These are phyloP conservation scores for Aegilops bicornis DNA, from an alignment of 176 grass and related monocot species.

Conservation along the genomic window DNA sequence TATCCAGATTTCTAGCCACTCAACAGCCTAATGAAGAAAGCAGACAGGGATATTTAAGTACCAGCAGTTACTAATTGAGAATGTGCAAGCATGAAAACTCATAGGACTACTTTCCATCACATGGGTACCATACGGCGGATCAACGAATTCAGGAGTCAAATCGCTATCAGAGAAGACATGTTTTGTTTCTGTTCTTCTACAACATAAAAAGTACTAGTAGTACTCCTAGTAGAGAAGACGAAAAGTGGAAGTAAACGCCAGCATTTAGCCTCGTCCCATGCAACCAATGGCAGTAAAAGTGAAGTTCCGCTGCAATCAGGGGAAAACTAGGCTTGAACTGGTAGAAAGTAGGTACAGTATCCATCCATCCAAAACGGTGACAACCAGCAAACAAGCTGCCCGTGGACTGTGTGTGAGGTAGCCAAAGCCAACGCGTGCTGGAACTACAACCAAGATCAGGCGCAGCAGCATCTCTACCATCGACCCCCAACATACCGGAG, in stretches of 20 bases:
- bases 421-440: not conserved
- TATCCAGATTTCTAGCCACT: not conserved
- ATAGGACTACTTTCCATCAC: not conserved
- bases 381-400: no score
- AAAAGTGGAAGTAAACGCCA: no score
- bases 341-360: no score
- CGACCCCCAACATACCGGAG: not conserved
- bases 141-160: not conserved
- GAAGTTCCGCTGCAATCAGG: no score
- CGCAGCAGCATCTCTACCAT: not conserved
- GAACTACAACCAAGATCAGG: not conserved
- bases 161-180: not conserved
- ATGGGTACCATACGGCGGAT: not conserved
- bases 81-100: not conserved
- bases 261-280: no score
- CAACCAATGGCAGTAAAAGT: no score
- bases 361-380: no score
- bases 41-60: not conserved
- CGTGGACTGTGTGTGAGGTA: not conserved
- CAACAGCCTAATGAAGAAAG: conserved; percentile 16
- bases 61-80: not conserved
- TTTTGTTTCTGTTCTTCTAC: not conserved
- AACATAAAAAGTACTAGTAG: no score
- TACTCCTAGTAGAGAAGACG: no score
- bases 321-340: no score